Percentiles rank a stretch among this genome's conserved stretches.
Conservation (phyloP, 805 yeast genomes). For the Kuraishia hungarica region DNA sequence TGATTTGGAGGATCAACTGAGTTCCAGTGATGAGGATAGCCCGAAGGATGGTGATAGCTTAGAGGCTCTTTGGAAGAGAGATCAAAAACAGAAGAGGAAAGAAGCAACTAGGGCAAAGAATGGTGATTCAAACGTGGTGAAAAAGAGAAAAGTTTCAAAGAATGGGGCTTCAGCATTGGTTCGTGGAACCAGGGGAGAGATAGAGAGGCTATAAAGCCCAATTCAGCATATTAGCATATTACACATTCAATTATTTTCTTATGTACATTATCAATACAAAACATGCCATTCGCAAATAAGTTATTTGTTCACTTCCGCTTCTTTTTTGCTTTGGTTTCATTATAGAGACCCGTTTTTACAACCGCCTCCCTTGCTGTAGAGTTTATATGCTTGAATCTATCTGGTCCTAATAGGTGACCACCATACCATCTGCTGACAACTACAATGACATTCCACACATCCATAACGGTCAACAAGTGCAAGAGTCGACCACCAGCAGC, state of each 20-base stretch:
- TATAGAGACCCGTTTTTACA: conserved; percentile 44
- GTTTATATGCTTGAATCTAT: conserved; percentile 88
- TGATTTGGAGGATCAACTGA: background rate
- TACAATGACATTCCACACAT: conserved; percentile 77
- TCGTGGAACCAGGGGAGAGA: background rate
- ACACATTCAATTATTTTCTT: too few relatives aligned
- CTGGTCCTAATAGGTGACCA: conserved; percentile 88
- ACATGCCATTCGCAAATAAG: background rate
- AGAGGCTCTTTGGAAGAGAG: conserved; percentile 7
- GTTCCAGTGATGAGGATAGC: background rate
- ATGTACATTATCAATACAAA: background rate
- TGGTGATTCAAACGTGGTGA: conserved; percentile 4
- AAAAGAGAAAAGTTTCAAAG: conserved; percentile 8
- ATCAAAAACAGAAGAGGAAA: conserved; percentile 1
- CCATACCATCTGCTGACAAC: conserved; percentile 92
- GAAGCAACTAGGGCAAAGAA: conserved; percentile 5
- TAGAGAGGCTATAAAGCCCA: conserved; percentile 1
- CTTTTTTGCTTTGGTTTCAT: conserved; percentile 7
- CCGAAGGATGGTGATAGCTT: background rate
- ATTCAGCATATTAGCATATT: background rate
- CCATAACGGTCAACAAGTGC: conserved; percentile 71
- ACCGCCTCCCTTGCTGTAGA: conserved; percentile 83
- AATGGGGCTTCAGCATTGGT: conserved; percentile 1
- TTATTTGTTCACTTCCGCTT: conserved; percentile 11
- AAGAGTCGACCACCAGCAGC: conserved; percentile 90